Evolutionary conservation across 805 yeast species (phyloP), one percentile per base, ranked within the genome.

Genomic region (Kregervanrija delftensis): DNA sequence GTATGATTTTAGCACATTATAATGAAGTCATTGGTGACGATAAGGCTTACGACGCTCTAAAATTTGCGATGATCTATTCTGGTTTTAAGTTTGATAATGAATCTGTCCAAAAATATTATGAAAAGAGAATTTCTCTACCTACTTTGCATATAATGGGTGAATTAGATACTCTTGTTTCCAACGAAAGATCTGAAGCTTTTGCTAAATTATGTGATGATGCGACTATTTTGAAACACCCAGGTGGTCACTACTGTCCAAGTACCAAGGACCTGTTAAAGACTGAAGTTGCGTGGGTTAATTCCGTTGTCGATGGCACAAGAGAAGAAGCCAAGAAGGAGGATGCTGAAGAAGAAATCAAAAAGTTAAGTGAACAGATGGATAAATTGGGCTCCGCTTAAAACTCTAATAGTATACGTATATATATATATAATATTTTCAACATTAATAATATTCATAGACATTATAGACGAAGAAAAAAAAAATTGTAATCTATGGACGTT

Each of bases 221-320:
- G 5, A 69, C 64, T 6, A 48, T 63, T 13, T 42, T 83, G 47
- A 83, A 77, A 51, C 99, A 91, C 58, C 97, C 97, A 9, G 98
- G 99, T 49, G 97, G 98, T 1, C 99, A 91, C 60, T 89, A 85
- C 67, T 96, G 91, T 39, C 99, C 98, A 30, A 88, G 87, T 64
- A 83, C 89, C 41, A 86, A 85, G 62, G 64, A 58, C 35, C 47
- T 64, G 17, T 35, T 66, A 13, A 60, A 55, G 33, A 59, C 54
- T 34, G 64, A 62, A 50, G 53, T 64, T 41, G 65, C 63, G 1
- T 66, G 69, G 69, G 56, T 66, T 14, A 58, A 54, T 35, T 48
- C 48, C 37, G 56, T 51, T 10, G 43, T 63, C 15, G 54, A 52
- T 28, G 44, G 46, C 6, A 22, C 45, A 22, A 37, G 28, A 11